Percentiles rank a stretch among this genome's conserved stretches.
Evolutionary conservation across 192 early-diverging fungal genomes (phyloP).

Genomic region (Rhizoclosmatium globosum): DNA sequence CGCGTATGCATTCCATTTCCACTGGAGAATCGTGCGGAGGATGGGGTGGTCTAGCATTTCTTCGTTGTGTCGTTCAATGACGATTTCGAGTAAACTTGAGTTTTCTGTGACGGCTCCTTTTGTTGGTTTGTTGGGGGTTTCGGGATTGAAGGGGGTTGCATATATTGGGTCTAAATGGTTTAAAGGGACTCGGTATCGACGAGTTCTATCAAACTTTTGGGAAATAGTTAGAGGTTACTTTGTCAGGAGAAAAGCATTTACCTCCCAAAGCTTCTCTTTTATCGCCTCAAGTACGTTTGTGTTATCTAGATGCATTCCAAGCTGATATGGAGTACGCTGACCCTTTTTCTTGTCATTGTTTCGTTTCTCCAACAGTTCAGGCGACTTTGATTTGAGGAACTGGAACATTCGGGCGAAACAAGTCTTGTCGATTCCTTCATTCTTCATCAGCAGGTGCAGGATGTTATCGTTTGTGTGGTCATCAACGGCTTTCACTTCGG

Average conservation of each 20-base stretch:
- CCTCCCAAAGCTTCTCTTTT: conserved; percentile 29
- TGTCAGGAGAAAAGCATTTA: no score
- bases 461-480: conserved; percentile 32
- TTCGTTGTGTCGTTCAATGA: no score
- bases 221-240: no score
- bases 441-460: conserved; percentile 38
- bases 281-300: conserved; percentile 13
- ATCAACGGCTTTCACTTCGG: not conserved
- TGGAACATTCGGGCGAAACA: not conserved
- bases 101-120: no score
- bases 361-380: not conserved
- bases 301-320: conserved; percentile 4
- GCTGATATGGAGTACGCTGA: conserved; percentile 23
- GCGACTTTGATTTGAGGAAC: not conserved
- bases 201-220: not conserved
- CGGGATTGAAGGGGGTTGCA: no score
- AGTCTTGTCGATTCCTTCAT: conserved; percentile 13
- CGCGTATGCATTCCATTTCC: conserved; percentile 40
- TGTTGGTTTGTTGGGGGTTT: no score
- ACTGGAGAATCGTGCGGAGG: conserved; percentile 28
- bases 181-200: not conserved
- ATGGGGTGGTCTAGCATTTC: conserved; percentile 33
- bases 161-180: conserved; percentile 8
- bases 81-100: no score
- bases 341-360: no score